These are phyloP conservation scores for Wallacemonas rigidus DNA, from an alignment of 208 protist species.

Conservation along the genomic window DNA sequence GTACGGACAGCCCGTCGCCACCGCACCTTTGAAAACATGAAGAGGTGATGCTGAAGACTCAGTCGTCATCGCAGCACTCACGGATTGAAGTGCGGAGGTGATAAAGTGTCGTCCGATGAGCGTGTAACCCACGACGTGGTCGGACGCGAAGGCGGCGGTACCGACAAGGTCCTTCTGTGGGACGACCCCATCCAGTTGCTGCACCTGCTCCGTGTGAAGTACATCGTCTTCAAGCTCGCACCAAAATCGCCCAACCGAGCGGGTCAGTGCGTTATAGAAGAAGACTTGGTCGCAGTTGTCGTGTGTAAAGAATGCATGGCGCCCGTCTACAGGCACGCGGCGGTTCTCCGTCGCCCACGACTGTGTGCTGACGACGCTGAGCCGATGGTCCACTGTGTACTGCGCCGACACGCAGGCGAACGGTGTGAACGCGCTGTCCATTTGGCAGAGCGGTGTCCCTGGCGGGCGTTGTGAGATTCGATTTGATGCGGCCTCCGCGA, in stretches of 20 bases:
- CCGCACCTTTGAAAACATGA: slow-evolving; percentile 14
- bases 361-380: background rate
- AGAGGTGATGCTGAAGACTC: background rate
- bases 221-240: slow-evolving; percentile 20
- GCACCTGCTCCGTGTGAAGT: slow-evolving; percentile 14
- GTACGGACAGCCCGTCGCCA: slow-evolving; percentile 6
- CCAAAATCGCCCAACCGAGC: slow-evolving; percentile 6
- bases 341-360: slow-evolving; percentile 18
- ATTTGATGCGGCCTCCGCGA: background rate
- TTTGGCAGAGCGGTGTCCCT: background rate
- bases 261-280: slow-evolving; percentile 11
- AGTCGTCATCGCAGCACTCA: background rate
- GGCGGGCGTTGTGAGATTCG: background rate
- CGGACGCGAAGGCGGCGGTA: background rate
- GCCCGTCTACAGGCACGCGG: slow-evolving; percentile 7
- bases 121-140: slow-evolving; percentile 2
- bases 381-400: background rate
- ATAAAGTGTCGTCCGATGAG: slow-evolving; percentile 7
- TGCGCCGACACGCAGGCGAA: background rate
- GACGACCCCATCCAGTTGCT: slow-evolving; percentile 8
- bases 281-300: slow-evolving; percentile 9
- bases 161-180: slow-evolving; percentile 13
- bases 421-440: background rate
- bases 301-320: slow-evolving; percentile 2
- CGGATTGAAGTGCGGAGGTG: background rate